Base-by-base conservation (phyloP, 345 rosid species). In the Ailanthus altissimus region DNA sequence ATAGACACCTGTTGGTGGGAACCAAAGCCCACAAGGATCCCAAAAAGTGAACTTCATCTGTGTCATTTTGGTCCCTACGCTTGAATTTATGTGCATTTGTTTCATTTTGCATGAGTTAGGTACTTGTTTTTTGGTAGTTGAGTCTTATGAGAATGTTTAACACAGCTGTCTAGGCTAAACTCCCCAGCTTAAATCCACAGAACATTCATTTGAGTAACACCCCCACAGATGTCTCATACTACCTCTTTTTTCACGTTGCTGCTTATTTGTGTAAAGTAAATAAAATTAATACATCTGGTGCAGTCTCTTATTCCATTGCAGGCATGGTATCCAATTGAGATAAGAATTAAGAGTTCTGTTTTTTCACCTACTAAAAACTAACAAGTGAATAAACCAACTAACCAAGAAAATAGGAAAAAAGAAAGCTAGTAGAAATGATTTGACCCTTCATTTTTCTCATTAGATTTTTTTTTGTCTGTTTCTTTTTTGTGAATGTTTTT, bases 91-190 rank as follows among this genome's bases (percentile, higher is more conserved):
- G 68, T 70, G 66, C 38, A 61, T 28, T 70, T 32, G 20, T 3
- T 49, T 43, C 3, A 70, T 56, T 23, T 75, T 50, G 15, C 69
- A 60, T 71, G 50, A 49, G 65, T 73, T 67, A 36, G 16, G 60
- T 58, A 21, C 8, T 15, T 26, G 32, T 32, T 14, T 36, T 21
- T 57, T 32, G 45, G 36, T 67, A 13, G 28, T 32, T 67, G n/a
- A 38, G 46, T 64, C 25, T 38, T 47, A 64, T 23, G 58, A 46
- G 56, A 68, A 25, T 2, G 25, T 47, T 68, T 18, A 28, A 47
- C 40, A 14, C 36, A 67, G 51, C 16, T 43, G 32, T 65, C 49
- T 9, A 28, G 69, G 57, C 38, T 63, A 63, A 63, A 18, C 68
- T 26, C 42, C 23, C 43, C 8, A 12, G 5, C n/a, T 25, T 68